Conservation (phyloP, 139 green algal species). For the Zygnema circumcarinatum region DNA sequence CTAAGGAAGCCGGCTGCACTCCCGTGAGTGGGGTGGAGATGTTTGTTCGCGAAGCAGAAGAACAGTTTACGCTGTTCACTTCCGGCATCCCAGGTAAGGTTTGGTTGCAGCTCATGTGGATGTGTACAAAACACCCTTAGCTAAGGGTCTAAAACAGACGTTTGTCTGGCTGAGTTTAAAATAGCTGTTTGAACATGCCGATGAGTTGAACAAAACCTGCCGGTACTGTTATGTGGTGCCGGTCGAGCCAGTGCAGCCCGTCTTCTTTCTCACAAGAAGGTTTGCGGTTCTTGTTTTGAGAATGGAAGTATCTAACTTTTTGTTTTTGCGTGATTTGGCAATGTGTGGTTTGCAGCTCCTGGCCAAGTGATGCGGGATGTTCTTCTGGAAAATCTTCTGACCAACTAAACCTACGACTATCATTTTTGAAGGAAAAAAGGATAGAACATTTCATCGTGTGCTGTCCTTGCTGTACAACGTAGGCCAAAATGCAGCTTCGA, state of each 20-base stretch:
- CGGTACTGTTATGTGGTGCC: not conserved
- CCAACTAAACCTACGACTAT: too few species aligned
- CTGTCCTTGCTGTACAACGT: too few species aligned
- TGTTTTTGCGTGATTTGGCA: not conserved
- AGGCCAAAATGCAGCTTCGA: too few species aligned
- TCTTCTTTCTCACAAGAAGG: not conserved
- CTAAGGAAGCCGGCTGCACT: slow-evolving; percentile 55
- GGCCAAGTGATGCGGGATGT: not conserved
- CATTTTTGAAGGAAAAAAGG: too few species aligned
- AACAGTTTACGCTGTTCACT: slow-evolving; percentile 88
- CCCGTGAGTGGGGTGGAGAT: slow-evolving; percentile 83
- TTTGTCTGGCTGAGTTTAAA: too few species aligned
- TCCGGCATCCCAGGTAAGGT: not conserved
- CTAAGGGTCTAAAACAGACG: too few species aligned
- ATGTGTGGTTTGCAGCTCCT: not conserved
- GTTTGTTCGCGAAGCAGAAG: slow-evolving; percentile 95
- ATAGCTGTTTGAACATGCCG: too few species aligned
- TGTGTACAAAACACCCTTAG: not conserved
- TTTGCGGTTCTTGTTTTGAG: not conserved
- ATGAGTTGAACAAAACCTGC: not conserved
- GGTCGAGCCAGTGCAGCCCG: not conserved
- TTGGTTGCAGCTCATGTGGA: not conserved
- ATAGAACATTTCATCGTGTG: too few species aligned
- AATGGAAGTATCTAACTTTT: not conserved
- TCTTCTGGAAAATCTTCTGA: not conserved